phyloP scores from a whole-genome alignment of 164 flowering plant species.

The Nelumbo lutea region DNA sequence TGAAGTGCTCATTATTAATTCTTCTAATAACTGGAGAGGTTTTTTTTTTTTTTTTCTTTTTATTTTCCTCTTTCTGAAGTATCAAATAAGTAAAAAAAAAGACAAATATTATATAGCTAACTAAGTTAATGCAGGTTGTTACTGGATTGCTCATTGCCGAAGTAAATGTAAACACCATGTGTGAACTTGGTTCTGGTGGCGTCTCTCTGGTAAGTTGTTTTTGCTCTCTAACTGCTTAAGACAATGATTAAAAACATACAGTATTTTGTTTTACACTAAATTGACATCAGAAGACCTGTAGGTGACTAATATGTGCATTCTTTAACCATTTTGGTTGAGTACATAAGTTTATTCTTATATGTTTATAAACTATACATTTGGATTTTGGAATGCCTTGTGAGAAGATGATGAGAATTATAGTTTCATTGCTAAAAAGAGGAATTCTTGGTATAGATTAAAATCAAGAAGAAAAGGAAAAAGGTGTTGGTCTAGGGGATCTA shows the following conservation, averaged over 20 bases:
- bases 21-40: not conserved
- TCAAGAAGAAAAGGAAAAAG: too few relatives aligned
- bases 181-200: constrained; percentile 95
- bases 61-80: not conserved
- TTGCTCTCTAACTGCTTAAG: not conserved
- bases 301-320: too few relatives aligned
- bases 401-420: too few relatives aligned
- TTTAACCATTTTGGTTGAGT: too few relatives aligned
- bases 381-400: too few relatives aligned
- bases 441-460: too few relatives aligned
- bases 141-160: constrained; percentile 92
- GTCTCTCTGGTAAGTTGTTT: constrained; percentile 69
- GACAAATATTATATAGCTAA: not conserved
- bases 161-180: constrained; percentile 93
- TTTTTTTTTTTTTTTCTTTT: constrained; percentile 2
- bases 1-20: not conserved
- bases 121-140: constrained; percentile 53
- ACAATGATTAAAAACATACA: not conserved
- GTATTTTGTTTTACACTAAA: not conserved
- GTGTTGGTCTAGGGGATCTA: too few relatives aligned
- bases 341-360: too few relatives aligned
- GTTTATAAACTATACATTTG: too few relatives aligned
- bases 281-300: too few relatives aligned
- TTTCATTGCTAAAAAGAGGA: too few relatives aligned
- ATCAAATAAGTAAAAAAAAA: too few relatives aligned